Conservation (phyloP, 768 basidiomycete genomes). For the Clavaria fumosa region DNA sequence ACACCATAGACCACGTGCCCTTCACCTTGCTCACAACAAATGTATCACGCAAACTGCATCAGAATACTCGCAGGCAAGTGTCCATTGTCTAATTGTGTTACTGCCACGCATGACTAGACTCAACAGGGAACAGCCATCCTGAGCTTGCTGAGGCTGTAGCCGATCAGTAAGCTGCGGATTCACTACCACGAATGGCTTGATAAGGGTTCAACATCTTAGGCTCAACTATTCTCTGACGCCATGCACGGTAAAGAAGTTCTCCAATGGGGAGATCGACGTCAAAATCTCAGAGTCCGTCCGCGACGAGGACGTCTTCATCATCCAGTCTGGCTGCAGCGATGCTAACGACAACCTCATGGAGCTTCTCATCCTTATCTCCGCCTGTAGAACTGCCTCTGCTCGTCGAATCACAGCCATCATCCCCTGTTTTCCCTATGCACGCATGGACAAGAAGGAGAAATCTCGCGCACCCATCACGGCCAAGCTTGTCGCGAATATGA, state of each 20-base stretch:
- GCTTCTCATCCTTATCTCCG: conserved; percentile 94
- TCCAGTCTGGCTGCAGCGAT: conserved; percentile 80
- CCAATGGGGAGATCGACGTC: conserved; percentile 90
- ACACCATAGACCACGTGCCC: too few relatives aligned
- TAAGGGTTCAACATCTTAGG: conserved; percentile 41
- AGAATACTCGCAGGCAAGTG: conserved; percentile 56
- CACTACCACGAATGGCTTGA: conserved; percentile 27
- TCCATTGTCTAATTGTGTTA: conserved; percentile 3
- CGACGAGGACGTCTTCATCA: conserved; percentile 97
- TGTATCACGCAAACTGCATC: conserved; percentile 76
- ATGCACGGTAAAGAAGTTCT: conserved; percentile 78
- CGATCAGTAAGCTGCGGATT: conserved; percentile 78
- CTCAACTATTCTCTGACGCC: conserved; percentile 79
- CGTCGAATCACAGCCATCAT: conserved; percentile 94
- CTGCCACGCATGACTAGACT: conserved; percentile 9
- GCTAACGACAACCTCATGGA: conserved; percentile 98
- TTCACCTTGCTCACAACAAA: conserved; percentile 19
- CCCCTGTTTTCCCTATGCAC: conserved; percentile 92
- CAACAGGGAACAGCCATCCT: conserved; percentile 91
- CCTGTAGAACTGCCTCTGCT: conserved; percentile 93
- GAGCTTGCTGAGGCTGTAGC: conserved; percentile 92
- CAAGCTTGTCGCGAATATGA: conserved; percentile 97
- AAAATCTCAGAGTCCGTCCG: conserved; percentile 91
- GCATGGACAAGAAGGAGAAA: conserved; percentile 98
- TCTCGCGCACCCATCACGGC: conserved; percentile 93